Conservation (phyloP, 164 flowering plant species). For the Magnolia kwangsiensis region DNA sequence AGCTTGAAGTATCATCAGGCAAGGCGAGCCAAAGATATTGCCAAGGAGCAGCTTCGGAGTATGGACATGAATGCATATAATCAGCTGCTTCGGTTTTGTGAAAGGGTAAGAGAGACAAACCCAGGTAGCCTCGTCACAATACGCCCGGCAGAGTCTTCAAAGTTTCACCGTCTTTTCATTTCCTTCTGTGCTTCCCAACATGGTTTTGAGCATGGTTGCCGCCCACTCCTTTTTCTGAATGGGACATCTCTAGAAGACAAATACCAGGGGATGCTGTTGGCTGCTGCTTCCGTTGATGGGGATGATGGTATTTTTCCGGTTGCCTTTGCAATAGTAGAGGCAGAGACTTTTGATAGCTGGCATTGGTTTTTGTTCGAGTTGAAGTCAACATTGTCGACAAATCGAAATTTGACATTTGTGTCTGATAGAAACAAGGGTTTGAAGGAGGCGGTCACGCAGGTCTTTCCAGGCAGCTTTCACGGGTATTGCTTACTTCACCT, state of each 20-base stretch:
- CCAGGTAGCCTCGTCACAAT: conserved; percentile 71
- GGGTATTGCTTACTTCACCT: conserved; percentile 55
- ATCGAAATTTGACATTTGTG: conserved; percentile 54
- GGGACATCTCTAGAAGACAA: conserved; percentile 55
- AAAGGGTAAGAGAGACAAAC: conserved; percentile 66
- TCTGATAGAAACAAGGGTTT: conserved; percentile 66
- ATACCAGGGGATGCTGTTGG: conserved; percentile 57
- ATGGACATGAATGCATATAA: conserved; percentile 61
- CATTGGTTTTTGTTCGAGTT: conserved; percentile 64
- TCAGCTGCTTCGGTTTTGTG: conserved; percentile 67
- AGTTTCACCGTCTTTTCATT: conserved; percentile 67
- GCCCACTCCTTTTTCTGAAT: conserved; percentile 76
- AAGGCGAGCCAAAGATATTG: conserved; percentile 82
- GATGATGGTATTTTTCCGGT: conserved; percentile 74
- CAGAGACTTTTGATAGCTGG: conserved; percentile 69
- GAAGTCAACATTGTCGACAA: conserved; percentile 37
- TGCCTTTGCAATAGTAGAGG: conserved; percentile 75
- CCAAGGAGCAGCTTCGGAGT: conserved; percentile 72
- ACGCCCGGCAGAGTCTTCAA: conserved; percentile 57
- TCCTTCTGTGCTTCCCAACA: conserved; percentile 61
- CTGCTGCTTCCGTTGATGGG: conserved; percentile 69
- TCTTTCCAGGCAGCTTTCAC: conserved; percentile 51
- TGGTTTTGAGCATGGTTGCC: conserved; percentile 72
- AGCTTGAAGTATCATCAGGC: conserved; percentile 73
- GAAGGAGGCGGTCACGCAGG: conserved; percentile 41